phyloP scores from a whole-genome alignment of 345 rosid genomes.

The Pugionium cornutum region DNA sequence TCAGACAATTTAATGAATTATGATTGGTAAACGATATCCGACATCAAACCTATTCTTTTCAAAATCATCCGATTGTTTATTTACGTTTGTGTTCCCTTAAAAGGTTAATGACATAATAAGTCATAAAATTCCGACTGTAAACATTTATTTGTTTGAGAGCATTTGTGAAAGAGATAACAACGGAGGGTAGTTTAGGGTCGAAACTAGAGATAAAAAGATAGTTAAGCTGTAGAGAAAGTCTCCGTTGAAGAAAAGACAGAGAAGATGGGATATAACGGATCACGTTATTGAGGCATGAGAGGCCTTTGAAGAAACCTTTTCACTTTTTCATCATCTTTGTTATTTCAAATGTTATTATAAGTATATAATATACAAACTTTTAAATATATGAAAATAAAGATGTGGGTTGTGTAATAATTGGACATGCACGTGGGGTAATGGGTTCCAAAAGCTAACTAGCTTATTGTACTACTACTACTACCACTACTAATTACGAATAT shows the following conservation, averaged over 20 bases:
- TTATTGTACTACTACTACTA: not conserved
- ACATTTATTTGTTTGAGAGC: not conserved
- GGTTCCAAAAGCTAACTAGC: slow-evolving; percentile 23
- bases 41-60: not conserved
- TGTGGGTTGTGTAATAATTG: slow-evolving; percentile 56
- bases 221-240: slow-evolving; percentile 24
- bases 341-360: slow-evolving; percentile 29
- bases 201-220: not conserved
- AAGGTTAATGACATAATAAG: too few relatives aligned
- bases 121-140: not conserved
- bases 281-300: slow-evolving; percentile 57
- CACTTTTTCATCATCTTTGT: slow-evolving; percentile 28
- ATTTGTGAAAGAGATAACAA: not conserved
- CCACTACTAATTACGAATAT: slow-evolving; percentile 10
- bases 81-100: not conserved
- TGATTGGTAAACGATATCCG: not conserved
- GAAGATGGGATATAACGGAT: slow-evolving; percentile 57
- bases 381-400: slow-evolving; percentile 37
- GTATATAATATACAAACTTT: slow-evolving; percentile 12
- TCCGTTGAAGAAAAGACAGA: slow-evolving; percentile 52
- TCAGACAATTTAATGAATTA: not conserved
- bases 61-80: not conserved
- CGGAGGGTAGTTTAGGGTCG: slow-evolving; percentile 6
- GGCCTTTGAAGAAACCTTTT: slow-evolving; percentile 28
- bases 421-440: slow-evolving; percentile 58